Percentiles rank a stretch among this genome's conserved stretches.
Evolutionary conservation across 2,329 filamentous ascomycete species (phyloP).

Genomic region (Thermoascus crustaceus): DNA sequence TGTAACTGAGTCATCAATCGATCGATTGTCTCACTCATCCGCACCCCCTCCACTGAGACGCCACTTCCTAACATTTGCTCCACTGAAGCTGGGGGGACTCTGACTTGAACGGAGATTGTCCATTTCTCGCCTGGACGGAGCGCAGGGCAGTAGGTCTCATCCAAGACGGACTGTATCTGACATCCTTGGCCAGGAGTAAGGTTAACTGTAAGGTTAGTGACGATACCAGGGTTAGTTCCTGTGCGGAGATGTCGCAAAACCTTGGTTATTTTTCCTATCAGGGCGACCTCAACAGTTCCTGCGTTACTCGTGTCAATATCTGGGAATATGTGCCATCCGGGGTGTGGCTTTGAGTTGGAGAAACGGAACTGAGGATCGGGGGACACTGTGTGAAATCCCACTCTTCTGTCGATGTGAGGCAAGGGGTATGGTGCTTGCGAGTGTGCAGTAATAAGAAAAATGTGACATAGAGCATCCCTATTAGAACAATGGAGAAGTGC

Average conservation of each 20-base stretch:
- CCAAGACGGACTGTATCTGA: constrained; percentile 15
- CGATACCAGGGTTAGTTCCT: constrained; percentile 19
- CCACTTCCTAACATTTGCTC: constrained; percentile 1
- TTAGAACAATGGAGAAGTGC: constrained; percentile 16
- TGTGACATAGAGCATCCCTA: constrained; percentile 22
- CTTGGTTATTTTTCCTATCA: constrained; percentile 15
- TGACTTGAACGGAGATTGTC: constrained; percentile 19
- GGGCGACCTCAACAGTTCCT: constrained; percentile 7
- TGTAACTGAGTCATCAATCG: constrained; percentile 23
- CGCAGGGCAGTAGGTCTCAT: constrained; percentile 10
- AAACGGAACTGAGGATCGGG: constrained; percentile 17
- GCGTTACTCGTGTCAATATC: constrained; percentile 11
- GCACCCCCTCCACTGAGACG: neutral
- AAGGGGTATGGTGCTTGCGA: constrained; percentile 13
- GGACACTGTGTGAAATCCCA: constrained; percentile 28
- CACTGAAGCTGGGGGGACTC: constrained; percentile 10
- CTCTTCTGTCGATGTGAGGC: constrained; percentile 14
- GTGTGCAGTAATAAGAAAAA: constrained; percentile 24
- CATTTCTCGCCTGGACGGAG: constrained; percentile 27
- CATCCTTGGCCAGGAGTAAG: constrained; percentile 16
- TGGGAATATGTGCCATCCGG: constrained; percentile 24
- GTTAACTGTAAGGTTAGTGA: constrained; percentile 17
- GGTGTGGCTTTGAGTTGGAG: constrained; percentile 5
- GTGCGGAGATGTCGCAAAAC: constrained; percentile 21
- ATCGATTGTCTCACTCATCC: constrained; percentile 9